Evolutionary conservation across 2,329 filamentous ascomycete genomes (phyloP), one percentile per base, ranked within the genome.

Genomic region (Ceratocystis huliohia): DNA sequence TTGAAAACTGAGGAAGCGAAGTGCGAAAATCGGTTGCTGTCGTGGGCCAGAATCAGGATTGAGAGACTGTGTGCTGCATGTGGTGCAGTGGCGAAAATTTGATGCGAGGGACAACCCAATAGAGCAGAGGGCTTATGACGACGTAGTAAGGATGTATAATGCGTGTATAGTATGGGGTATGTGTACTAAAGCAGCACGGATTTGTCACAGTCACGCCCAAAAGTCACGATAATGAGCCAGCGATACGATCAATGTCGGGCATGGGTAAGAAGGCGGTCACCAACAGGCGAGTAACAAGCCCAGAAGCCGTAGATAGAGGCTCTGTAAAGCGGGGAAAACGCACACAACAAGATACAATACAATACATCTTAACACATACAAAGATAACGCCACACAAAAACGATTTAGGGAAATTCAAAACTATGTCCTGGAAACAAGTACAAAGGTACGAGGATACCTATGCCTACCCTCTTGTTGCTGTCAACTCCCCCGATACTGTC

Each of bases 51-150:
- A 57, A 57, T 57, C 25, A 57, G 53, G 53, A 57, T 57, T 33
- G 22, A 8, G 22, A 8, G 53, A 33, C 30, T 57, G 53, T 13
- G 37, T 41, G 53, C 53, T 57, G 37, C 22, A 28, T 13, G 53
- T 17, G 53, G 53, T 57, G 53, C 53, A 57, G 53, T 57, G 53
- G 53, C 53, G 53, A 57, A 57, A 57, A 30, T 57, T 57, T 57
- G 53, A 57, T 57, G 53, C 53, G 53, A 57, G 37, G 20, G 46
- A 28, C 61, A 28, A 30, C 5, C 57, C 8, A 4, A 61, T 30
- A 46, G 61, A 46, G 22, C 4, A 62, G 37, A 22, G 59, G 61
- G 20, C 61, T 62, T 62, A 45, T 46, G 37, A 45, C 37, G 61
- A 17, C 28, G 61, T 25, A 44, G 44, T 46, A 44, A 45, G 22